These are phyloP conservation scores for Colletotrichum tamarilloi DNA, from an alignment of 2,329 filamentous ascomycete species.

Conservation along the genomic window DNA sequence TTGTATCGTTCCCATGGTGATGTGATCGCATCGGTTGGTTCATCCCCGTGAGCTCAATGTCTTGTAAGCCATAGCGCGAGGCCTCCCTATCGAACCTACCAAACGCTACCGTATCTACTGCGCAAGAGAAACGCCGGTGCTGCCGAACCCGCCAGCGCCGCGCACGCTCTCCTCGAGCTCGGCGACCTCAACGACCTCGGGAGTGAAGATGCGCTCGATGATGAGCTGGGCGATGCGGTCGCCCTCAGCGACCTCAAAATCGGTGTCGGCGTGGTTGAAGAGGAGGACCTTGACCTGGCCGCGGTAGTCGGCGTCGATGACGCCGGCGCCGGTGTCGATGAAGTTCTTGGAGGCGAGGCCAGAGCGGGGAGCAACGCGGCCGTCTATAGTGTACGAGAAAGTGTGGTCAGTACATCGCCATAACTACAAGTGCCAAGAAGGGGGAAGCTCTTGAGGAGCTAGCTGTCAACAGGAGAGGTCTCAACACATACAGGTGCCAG, in stretches of 20 bases:
- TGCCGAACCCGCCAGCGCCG: constrained; percentile 91
- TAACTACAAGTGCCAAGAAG: neutral
- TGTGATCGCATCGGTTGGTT: neutral
- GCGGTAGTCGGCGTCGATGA: constrained; percentile 97
- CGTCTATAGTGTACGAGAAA: constrained; percentile 65
- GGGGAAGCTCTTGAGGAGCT: neutral
- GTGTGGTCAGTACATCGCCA: constrained; percentile 6
- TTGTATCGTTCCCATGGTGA: neutral
- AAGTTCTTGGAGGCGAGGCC: constrained; percentile 93
- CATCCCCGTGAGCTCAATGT: too few species aligned
- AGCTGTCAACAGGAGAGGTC: neutral
- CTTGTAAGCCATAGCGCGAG: too few species aligned
- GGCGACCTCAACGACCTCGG: constrained; percentile 89
- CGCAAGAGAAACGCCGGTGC: constrained; percentile 70
- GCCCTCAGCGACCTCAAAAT: constrained; percentile 85
- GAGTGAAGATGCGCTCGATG: constrained; percentile 93
- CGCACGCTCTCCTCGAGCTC: constrained; percentile 91
- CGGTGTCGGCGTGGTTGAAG: constrained; percentile 88
- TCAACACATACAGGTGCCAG: constrained; percentile 82
- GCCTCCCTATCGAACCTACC: neutral
- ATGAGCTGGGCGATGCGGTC: constrained; percentile 95
- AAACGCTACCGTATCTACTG: constrained; percentile 2
- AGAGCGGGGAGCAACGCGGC: constrained; percentile 89
- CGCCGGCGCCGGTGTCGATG: constrained; percentile 95
- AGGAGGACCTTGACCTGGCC: constrained; percentile 94